phyloP scores from a whole-genome alignment of 78 protist genomes.

The Tieghemostelium lacteum region DNA sequence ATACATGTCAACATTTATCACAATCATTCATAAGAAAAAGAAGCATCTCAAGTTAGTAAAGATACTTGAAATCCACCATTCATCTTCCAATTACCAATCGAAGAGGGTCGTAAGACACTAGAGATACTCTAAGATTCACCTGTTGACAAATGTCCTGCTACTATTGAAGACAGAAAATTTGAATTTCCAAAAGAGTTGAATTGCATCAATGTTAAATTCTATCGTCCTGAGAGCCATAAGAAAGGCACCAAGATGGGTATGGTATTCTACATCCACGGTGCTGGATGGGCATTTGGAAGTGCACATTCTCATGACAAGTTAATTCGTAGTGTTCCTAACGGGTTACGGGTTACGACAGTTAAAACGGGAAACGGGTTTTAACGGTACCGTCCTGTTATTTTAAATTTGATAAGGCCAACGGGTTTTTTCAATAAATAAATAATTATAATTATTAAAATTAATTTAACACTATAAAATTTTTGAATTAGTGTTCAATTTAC shows the following conservation, averaged over 20 bases:
- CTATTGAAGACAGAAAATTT: not conserved
- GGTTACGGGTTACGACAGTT: too few relatives aligned
- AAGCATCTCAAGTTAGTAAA: slow-evolving; percentile 2
- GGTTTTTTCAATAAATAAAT: too few relatives aligned
- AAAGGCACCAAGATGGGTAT: not conserved
- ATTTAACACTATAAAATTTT: too few relatives aligned
- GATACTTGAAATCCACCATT: not conserved
- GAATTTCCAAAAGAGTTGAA: not conserved
- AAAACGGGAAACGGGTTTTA: too few relatives aligned
- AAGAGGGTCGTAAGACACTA: slow-evolving; percentile 3
- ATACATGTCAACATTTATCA: too few relatives aligned
- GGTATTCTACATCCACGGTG: slow-evolving; percentile 1
- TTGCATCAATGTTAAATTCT: not conserved
- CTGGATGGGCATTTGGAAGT: slow-evolving; percentile 31
- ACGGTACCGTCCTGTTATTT: too few relatives aligned
- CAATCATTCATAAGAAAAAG: too few relatives aligned
- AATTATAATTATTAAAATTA: too few relatives aligned
- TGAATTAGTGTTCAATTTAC: too few relatives aligned
- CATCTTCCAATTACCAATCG: not conserved
- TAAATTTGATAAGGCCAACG: too few relatives aligned
- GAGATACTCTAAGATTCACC: not conserved
- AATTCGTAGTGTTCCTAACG: too few relatives aligned
- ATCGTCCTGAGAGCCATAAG: not conserved
- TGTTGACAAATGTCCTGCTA: slow-evolving; percentile 3
- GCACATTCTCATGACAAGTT: not conserved